A percentile compares a stretch with the other conserved stretches of the same genome.
These are phyloP conservation scores for Ramicandelaber brevisporus DNA, from an alignment of 192 early-diverging fungal genomes.

Conservation along the genomic window DNA sequence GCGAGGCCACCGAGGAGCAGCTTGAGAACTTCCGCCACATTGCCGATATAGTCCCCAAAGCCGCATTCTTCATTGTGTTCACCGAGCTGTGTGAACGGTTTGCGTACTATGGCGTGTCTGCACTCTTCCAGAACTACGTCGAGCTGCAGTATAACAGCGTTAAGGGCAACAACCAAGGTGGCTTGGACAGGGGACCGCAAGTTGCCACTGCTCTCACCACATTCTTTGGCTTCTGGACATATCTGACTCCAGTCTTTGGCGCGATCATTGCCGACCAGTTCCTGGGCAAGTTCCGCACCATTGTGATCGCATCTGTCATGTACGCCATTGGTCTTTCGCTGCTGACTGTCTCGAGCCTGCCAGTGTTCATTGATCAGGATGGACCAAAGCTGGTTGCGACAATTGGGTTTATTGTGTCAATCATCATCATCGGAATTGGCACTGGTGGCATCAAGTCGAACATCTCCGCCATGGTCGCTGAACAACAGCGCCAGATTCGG, in stretches of 20 bases:
- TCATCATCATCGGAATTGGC: conserved; percentile 39
- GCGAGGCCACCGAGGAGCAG: conserved; percentile 36
- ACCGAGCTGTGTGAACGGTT: conserved; percentile 30
- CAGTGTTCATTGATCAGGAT: conserved; percentile 14
- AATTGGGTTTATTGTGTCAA: conserved; percentile 31
- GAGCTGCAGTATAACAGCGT: conserved; percentile 15
- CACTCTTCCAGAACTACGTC: conserved; percentile 27
- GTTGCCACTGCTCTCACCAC: conserved; percentile 25
- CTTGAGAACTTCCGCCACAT: conserved; percentile 22
- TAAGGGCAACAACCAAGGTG: conserved; percentile 15
- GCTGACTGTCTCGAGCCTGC: conserved; percentile 27
- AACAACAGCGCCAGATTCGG: conserved; percentile 29
- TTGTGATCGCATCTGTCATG: conserved; percentile 26
- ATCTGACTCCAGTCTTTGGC: conserved; percentile 26
- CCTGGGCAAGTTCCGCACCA: conserved; percentile 42
- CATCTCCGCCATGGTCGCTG: conserved; percentile 49
- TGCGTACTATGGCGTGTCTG: conserved; percentile 27
- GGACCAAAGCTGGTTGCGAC: conserved; percentile 24
- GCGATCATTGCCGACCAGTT: conserved; percentile 43
- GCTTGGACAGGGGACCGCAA: conserved; percentile 23
- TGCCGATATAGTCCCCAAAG: conserved; percentile 22
- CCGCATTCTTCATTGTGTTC: conserved; percentile 19
- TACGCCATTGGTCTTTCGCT: conserved; percentile 33
- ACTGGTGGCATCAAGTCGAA: conserved; percentile 62
- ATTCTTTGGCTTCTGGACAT: conserved; percentile 27